Base-by-base conservation (phyloP, 306 rosid species). In the Astragalus glycyphyllos region DNA sequence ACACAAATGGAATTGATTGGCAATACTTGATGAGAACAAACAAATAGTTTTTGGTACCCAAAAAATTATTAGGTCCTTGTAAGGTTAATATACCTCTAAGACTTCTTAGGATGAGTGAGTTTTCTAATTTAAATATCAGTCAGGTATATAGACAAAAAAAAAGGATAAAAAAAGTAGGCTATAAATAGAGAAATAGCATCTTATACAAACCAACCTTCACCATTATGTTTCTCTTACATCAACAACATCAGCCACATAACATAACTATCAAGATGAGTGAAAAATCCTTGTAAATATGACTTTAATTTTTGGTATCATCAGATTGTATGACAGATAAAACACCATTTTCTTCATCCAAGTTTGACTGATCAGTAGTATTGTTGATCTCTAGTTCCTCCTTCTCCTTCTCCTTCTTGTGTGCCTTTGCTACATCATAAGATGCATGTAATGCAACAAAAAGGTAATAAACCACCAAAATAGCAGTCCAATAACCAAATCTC, bases 401-500 rank as follows among this genome's bases (percentile, higher is more conserved):
- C 61, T 59, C 58, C n/a, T n/a, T n/a, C n/a, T 34, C 38, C 38
- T 2, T 34, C 42, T 48, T 73, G 4, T 71, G 59, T 14, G 17
- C 79, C 81, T 76, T 78, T 32, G 88, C 92, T 32, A 80, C 57
- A 62, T 86, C 95, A 53, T 88, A 90, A 26, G 92, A 77, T 11
- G 91, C 86, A 54, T 88, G 95, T 37, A 86, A 55, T n/a, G 90
- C 94, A 6, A 86, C 73, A 40, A 88, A 10, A 35, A 90, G 46
- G 65, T 90, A 86, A 78, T 84, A 88, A 0, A 73, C 58, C 75
- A 88, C 37, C 31, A 86, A 55, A 47, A 88, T 0, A 2, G 6
- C 73, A 5, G 86, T 86, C 95, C 97, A 84, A 0, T 38, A 0
- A 1, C 73, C 90, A 74, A 90, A 88, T 63, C 95, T 91, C 41